Conservation (phyloP, 2,329 filamentous ascomycete species). For the Trichophyton verrucosum region DNA sequence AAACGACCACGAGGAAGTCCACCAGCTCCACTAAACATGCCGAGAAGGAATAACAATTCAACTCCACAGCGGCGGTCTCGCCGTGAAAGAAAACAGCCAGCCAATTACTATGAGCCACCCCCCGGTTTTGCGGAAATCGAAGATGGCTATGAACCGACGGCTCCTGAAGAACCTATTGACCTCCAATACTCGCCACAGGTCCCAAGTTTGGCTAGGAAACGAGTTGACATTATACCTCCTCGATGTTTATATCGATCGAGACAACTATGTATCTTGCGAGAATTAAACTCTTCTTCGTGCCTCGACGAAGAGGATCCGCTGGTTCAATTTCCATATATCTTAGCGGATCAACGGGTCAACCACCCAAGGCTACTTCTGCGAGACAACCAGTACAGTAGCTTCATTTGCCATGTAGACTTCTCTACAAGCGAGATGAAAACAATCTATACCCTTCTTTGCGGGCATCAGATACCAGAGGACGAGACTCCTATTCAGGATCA, state of each 20-base stretch:
- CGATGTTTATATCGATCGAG: not conserved
- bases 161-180: not conserved
- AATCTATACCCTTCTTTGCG: conserved; percentile 13
- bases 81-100: conserved; percentile 12
- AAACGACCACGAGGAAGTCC: not conserved
- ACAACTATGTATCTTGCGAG: not conserved
- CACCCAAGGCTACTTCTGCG: no score
- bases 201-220: not conserved
- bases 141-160: not conserved
- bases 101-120: conserved; percentile 23
- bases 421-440: conserved; percentile 16
- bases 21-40: not conserved
- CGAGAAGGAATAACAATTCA: not conserved
- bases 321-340: not conserved
- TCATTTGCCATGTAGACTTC: conserved; percentile 20
- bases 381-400: no score
- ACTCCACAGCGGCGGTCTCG: not conserved
- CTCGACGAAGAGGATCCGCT: not conserved
- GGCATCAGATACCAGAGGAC: not conserved
- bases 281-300: not conserved
- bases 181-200: not conserved
- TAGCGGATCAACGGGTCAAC: not conserved
- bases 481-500: conserved; percentile 17
- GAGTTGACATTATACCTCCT: not conserved
- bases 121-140: conserved; percentile 11